Base-by-base conservation (phyloP, 2,329 filamentous ascomycete genomes). In the Epichloe hybrida region DNA sequence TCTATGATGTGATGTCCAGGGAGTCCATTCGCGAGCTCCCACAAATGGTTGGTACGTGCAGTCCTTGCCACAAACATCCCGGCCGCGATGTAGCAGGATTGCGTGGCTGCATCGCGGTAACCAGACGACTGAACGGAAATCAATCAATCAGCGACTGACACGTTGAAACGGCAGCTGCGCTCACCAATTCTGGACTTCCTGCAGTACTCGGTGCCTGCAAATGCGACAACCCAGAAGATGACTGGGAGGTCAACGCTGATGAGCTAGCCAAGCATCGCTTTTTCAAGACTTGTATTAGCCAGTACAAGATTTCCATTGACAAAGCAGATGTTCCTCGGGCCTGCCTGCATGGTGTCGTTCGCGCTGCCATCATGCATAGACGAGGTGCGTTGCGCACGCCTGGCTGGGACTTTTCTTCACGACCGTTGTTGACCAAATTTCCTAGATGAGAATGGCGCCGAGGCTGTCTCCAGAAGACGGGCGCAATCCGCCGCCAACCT, bases 191-290 rank as follows among this genome's bases (percentile, higher is more conserved):
- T 17, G 76, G 77, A 23, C 69, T 95, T 39, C 88, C 90, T 8
- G 85, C 84, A 49, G 76, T 91, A 55, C 77, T 96, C 41, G 86
- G 94, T 48, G 88, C 88, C 50, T 91, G 84, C 66, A 96, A 96
- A 73, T 95, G 88, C 71, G 91, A 96, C 65, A 79, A 81, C 48
- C 81, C 84, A 46, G 79, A 83, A 55, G 76, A 79, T 52, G 72
- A 80, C 53, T 82, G 85, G 61, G 78, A 88, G 62, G 74, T 94
- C 51, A 81, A 91, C 61, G 78, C 84, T 13, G 74, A 80, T 31
- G 76, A 71, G 50, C 75, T 93, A 42, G 71, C 76, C 45, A 67
- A 66, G 52, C 82, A 86, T 60, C 69, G 77, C 46, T 72, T 78
- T 56, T 86, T 85, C 58, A 77, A 84, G 53, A 76, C 84, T 15